phyloP scores from a whole-genome alignment of 139 green algal species.

The Desmodesmus armatus region DNA sequence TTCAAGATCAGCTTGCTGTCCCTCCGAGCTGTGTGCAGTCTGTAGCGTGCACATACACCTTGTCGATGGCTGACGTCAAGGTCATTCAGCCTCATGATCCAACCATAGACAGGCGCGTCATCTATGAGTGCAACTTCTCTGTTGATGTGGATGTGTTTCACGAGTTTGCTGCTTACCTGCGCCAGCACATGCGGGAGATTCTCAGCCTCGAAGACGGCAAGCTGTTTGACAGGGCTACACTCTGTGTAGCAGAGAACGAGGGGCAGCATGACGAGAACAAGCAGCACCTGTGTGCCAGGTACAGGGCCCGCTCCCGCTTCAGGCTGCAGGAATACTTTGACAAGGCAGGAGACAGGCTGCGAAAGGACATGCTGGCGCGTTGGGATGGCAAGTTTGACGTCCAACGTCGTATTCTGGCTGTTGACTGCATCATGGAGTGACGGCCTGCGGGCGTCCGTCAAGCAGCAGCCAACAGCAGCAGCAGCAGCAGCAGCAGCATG shows the following conservation, averaged over 20 bases:
- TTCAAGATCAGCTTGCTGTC: too few relatives aligned
- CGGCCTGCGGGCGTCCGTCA: not conserved
- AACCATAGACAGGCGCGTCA: constrained; percentile 34
- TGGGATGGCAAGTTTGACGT: constrained; percentile 39
- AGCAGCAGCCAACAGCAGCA: not conserved
- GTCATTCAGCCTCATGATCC: constrained; percentile 29
- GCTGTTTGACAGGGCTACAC: constrained; percentile 49
- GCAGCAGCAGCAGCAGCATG: constrained; percentile 9
- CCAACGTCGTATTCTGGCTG: constrained; percentile 39
- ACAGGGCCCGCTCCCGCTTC: constrained; percentile 42
- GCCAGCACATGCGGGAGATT: constrained; percentile 45
- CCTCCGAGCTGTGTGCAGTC: too few relatives aligned
- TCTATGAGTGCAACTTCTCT: constrained; percentile 51
- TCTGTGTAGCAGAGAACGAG: constrained; percentile 49
- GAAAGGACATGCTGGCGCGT: constrained; percentile 41
- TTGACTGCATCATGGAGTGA: constrained; percentile 39
- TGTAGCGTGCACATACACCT: too few relatives aligned
- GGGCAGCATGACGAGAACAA: not conserved
- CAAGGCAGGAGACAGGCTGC: constrained; percentile 44
- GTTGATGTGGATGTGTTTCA: constrained; percentile 10
- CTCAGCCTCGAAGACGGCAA: constrained; percentile 32
- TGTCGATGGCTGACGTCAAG: too few relatives aligned
- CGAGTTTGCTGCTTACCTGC: constrained; percentile 43
- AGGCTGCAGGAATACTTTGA: constrained; percentile 52
- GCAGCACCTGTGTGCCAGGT: constrained; percentile 36